Evolutionary conservation across 441 rosid genomes (phyloP), one percentile per base, ranked within the genome.

Genomic region (Populus hybrid): DNA sequence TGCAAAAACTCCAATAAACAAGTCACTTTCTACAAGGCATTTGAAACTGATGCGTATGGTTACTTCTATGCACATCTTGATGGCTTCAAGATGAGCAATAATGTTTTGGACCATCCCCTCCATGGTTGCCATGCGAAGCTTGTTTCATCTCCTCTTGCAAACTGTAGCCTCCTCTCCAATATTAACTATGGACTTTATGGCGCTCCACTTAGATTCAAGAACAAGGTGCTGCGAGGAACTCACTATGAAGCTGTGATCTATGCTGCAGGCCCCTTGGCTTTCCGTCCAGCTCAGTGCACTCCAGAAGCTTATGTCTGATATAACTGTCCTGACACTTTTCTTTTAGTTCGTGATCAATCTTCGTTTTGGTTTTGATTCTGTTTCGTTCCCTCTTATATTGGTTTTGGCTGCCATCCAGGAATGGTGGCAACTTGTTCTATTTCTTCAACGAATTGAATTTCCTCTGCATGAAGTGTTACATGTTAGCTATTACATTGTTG

Each of bases 241-340:
- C 76, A 74, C 68, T 89, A 88, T 6, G 88, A 89, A 71, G 95
- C 87, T 28, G 90, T 88, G 64, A 16, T 94, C 77, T 93, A 91
- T 67, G 87, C 98, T 56, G 91, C 98, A 4, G 97, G 96, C 23
- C 99, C 98, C 26, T 75, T 93, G 87, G 98, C 98, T 79, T 95
- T 95, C 86, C 94, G 93, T 38, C 95, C 94, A 29, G 74, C 83
- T 68, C 79, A 86, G 2, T 93, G 99, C 84, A 83, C 87, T 75
- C 80, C 89, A 16, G 68, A 80, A 78, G 70, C 85, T 73, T 84
- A 85, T 77, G 67, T 68, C 79, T 88, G 79, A 85, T 53, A 8
- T 72, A 69, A 64, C 70, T 63, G 74, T 10, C 12, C 59, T 31
- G 64, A 65, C 11, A 35, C 20, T 35, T 69, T 29, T 56, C 56